Base-by-base conservation (phyloP, 1,139 yeast species). In the Schizosaccharomyces versatilis region DNA sequence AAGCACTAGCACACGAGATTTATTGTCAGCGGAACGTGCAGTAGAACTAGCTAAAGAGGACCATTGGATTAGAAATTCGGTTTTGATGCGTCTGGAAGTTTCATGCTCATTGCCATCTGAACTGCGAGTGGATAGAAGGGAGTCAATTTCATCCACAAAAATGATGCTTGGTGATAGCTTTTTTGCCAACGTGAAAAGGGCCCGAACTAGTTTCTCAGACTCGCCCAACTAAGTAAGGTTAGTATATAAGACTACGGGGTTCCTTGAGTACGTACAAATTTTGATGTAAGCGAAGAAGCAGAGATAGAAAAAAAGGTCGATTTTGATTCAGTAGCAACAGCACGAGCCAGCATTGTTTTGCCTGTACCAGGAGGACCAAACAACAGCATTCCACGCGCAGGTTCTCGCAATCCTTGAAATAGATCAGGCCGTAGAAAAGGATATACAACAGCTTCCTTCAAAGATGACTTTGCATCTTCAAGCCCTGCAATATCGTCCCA, bases 401-500 rank as follows among this genome's bases (percentile, higher is more conserved):
- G 98, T 66, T 90, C 97, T 61, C 98, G 73, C 57, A 90, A 71
- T 0, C 98, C 98, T 54, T 80, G 76, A 64, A 90, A 90, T 58
- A 90, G 71, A 67, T 90, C 98, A 0, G 98, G 98, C 53, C 97
- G 74, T 60, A 90, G 70, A 65, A 90, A 88, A 39, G 98, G 98
- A 67, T 90, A 88, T 15, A 90, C 97, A 5, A 90, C 98, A 0
- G 98, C 90, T 65, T 90, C 98, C 65, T 90, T 90, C 57, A 90
- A 72, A 0, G 96, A 83, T 60, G 76, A 79, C 64, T 90, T 90
- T 6, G 98, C 97, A 14, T 77, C 75, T 58, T 86, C 96, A 44
- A 90, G 69, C 1, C 98, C 98, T 1, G 95, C 95, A 60, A 90
- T 85, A 65, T 90, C 98, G 52, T 82, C 94, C 98, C 98, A 90